Base-by-base conservation (phyloP, 352 stramenopile species). In the Globisporangium middletonii region DNA sequence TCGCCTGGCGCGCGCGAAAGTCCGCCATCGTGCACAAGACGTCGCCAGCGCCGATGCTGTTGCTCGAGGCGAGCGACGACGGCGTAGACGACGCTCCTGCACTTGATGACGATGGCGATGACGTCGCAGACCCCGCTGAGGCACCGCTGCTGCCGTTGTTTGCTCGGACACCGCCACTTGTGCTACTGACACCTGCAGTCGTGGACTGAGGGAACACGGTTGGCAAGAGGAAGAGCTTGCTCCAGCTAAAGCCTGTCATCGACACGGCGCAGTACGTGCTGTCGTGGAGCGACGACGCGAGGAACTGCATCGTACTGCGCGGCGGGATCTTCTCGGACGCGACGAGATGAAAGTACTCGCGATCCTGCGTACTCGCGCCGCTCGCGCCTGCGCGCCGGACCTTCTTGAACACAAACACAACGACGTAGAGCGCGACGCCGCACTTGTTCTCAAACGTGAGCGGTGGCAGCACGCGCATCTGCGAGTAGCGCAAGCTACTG, bases 381-480 rank as follows among this genome's bases (percentile, higher is more conserved):
- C 43, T 19, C 16, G 72, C 73, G 13, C 73, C 71, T 6, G 75
- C 64, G 28, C 79, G 75, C 7, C 67, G 71, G 15, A 89, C 74
- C 45, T 88, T 89, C 72, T 94, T 94, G 53, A 91, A 84, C 42
- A 88, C 72, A 53, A 94, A 92, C 23, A 83, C 65, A 26, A 92
- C 73, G 9, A 82, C 63, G 45, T 80, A 73, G 8, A 94, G 73
- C 2, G 82, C 57, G 11, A 92, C 70, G 0, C 76, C 77, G 43
- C 84, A 92, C 50, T 88, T 90, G 60, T 94, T 94, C 16, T 92
- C 80, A 35, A 94, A 77, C 7, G 74, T 77, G 0, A 92, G 57
- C 3, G 82, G 81, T 2, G 84, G 80, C 23, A 79, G 67, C 30
- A 94, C 66, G 9, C 72, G 75, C 41, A 94, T 30, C 43, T 89